These are phyloP conservation scores for Salix exigua DNA, from an alignment of 345 rosid genomes.

Conservation along the genomic window DNA sequence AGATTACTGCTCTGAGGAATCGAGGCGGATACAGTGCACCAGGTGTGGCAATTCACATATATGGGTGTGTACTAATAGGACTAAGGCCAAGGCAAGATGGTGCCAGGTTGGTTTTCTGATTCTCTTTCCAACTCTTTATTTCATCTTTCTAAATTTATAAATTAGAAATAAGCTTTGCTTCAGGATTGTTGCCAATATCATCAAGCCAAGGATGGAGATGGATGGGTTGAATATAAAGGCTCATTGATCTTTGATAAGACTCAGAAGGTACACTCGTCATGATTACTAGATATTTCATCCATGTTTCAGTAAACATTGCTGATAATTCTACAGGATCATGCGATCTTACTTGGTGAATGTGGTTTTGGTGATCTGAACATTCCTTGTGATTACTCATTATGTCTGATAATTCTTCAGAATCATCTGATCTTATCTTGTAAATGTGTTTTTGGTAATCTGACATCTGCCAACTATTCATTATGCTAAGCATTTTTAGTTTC, in stretches of 20 bases:
- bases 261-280: constrained; percentile 53
- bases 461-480: constrained; percentile 4
- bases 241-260: constrained; percentile 74
- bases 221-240: constrained; percentile 97
- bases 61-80: constrained; percentile 92
- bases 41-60: constrained; percentile 85
- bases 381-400: neutral
- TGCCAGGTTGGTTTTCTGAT: constrained; percentile 62
- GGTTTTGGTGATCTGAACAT: neutral
- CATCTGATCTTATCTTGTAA: neutral
- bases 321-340: neutral
- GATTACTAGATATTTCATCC: neutral
- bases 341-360: neutral
- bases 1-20: constrained; percentile 78
- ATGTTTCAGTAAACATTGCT: neutral
- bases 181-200: constrained; percentile 97
- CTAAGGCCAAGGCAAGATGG: constrained; percentile 92
- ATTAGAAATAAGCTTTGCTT: constrained; percentile 10
- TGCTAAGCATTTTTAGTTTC: constrained; percentile 17
- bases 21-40: constrained; percentile 94
- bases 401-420: neutral
- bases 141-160: constrained; percentile 12
- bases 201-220: constrained; percentile 99
- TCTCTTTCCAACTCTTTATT: neutral
- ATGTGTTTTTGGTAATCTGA: constrained; percentile 1